Percentiles rank a stretch among this genome's conserved stretches.
These are phyloP conservation scores for Aotearoamyces nothofagi DNA, from an alignment of 2,329 filamentous ascomycete species.

Conservation along the genomic window DNA sequence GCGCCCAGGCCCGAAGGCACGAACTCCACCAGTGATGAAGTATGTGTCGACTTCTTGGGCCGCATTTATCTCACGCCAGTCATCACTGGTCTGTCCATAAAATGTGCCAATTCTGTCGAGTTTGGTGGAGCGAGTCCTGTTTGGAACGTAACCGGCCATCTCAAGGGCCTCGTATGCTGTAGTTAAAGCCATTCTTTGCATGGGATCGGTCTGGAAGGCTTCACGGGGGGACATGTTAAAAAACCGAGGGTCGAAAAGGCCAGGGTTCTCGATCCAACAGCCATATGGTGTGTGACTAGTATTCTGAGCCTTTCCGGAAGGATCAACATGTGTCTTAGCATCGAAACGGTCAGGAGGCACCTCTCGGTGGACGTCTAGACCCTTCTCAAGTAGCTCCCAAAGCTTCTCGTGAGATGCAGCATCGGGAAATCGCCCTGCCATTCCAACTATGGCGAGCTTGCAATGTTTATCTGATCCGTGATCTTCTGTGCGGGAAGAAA, in stretches of 20 bases:
- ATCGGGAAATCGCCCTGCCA: constrained; percentile 64
- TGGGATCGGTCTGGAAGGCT: constrained; percentile 62
- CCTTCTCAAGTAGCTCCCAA: constrained; percentile 62
- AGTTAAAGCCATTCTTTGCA: constrained; percentile 57
- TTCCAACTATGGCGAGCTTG: constrained; percentile 76
- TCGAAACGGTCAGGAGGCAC: constrained; percentile 56
- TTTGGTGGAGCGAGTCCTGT: constrained; percentile 1
- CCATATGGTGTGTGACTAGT: constrained; percentile 60
- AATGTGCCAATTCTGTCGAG: constrained; percentile 21
- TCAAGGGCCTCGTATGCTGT: constrained; percentile 68
- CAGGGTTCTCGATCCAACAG: constrained; percentile 53
- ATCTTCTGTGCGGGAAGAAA: constrained; percentile 22
- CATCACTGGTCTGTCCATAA: constrained; percentile 1
- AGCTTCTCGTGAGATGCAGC: constrained; percentile 56
- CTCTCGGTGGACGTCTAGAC: constrained; percentile 56
- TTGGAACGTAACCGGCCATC: constrained; percentile 52
- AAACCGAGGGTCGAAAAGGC: constrained; percentile 60
- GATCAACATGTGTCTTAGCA: constrained; percentile 51
- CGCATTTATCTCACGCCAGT: constrained; percentile 1
- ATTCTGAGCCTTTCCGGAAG: constrained; percentile 55
- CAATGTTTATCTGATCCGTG: constrained; percentile 33
- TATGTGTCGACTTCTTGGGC: constrained; percentile 1
- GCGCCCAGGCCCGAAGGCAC: constrained; percentile 8
- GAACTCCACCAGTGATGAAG: background rate
- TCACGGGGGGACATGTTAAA: constrained; percentile 75